Base-by-base conservation (phyloP, 2,329 filamentous ascomycete genomes). In the Colletotrichum costaricense region DNA sequence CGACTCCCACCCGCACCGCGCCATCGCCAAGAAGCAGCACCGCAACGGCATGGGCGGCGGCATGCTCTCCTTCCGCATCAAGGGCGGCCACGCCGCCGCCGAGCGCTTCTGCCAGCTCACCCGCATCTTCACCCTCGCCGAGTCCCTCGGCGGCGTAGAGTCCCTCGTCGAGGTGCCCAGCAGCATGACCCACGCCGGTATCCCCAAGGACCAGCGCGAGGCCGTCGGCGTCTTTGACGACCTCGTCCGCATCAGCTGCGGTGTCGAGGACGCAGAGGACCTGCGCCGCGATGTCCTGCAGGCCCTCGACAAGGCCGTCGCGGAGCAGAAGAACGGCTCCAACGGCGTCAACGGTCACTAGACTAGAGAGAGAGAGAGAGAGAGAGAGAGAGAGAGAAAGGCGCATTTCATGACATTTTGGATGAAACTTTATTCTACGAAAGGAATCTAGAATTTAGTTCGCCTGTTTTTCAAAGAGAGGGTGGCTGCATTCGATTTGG, bases 111-210 rank as follows among this genome's bases (percentile, higher is more conserved):
- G 97, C 88, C 92, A 97, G 84, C 86, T 89, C 73, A 98, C 95
- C 56, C 91, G 91, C 80, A 92, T 99, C 82, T 98, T 98, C 85
- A 98, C 95, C 1, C 89, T 99, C 7, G 97, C 97, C 35, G 97
- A 99, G 88, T 94, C 91, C 72, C 86, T 99, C 28, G 97, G 97
- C 74, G 97, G 96, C 68, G 93, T 99, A 60, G 97, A 99, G 89
- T 94, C 91, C 79, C 88, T 99, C 75, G 93, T 95, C 78, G 97
- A 99, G 85, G 91, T 99, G 3, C 97, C 97, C 26, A 94, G 94
- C 78, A 94, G 92, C 84, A 99, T 99, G 97, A 99, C 97, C 22
- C 97, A 99, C 83, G 94, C 95, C 28, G 97, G 96, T 72, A 99
- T 99, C 76, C 97, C 97, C 63, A 91, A 90, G 81, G 95, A 95